Evolutionary conservation across 805 yeast species (phyloP), one percentile per base, ranked within the genome.

Genomic region (Monosporozyma yasuniensis): DNA sequence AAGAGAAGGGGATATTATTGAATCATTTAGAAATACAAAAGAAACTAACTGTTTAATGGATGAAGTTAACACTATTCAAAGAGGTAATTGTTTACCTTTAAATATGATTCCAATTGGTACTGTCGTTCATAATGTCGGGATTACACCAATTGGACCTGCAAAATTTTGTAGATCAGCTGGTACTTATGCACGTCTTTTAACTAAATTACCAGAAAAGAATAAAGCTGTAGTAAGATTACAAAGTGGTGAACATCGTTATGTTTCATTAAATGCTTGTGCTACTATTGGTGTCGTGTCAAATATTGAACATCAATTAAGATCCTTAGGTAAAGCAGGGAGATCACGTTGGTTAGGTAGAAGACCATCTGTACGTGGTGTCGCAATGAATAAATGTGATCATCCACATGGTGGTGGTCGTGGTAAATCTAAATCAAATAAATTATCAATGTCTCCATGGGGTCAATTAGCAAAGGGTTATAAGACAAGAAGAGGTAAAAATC

Each of bases 321-420:
- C 86, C 52, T 79, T 88, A 72, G 99, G 99, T 76, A 93, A 93
- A 69, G 99, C 99, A 22, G 99, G 99, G 62, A 81, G 97, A 70
- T 76, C 84, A 48, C 83, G 99, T 67, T 84, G 89, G 76, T 74
- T 85, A 65, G 99, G 98, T 55, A 83, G 84, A 62, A 82, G 98
- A 70, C 99, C 99, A 35, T 80, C 83, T 47, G 97, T 90, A 38
- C 84, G 99, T 75, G 99, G 99, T 79, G 87, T 88, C 60, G 98
- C 99, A 46, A 88, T 87, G 96, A 93, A 93, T 72, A 93, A 93
- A 56, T 80, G 83, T 66, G 97, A 93, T 70, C 99, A 93, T 74
- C 99, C 99, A 56, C 90, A 88, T 64, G 99, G 99, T 76, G 99
- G 99, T 83, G 99, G 99, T 73, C 83, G 99, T 78, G 99, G 99